Percentiles rank a stretch among this genome's conserved stretches.
phyloP scores from a whole-genome alignment of 2,329 filamentous ascomycete species.

The Aspergillus fischeri region DNA sequence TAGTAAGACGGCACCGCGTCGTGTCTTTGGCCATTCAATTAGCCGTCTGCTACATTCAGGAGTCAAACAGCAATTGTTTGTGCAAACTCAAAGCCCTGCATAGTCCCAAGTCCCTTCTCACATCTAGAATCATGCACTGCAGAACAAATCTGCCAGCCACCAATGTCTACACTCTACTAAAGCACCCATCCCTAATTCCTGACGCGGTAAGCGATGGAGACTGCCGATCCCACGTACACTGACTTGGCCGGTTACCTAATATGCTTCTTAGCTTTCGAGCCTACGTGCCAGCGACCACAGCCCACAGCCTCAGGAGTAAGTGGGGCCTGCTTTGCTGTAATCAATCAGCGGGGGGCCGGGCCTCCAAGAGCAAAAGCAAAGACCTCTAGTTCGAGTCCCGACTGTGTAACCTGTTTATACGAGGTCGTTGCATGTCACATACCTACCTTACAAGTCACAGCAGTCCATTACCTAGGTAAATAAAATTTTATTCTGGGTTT shows the following conservation, averaged over 20 bases:
- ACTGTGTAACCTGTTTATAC: too few relatives aligned
- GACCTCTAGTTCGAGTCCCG: too few relatives aligned
- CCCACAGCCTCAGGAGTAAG: background rate
- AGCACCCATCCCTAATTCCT: background rate
- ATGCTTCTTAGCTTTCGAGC: background rate
- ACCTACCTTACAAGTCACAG: background rate
- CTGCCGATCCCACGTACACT: background rate
- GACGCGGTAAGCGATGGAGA: background rate
- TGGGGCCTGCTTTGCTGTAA: constrained; percentile 3
- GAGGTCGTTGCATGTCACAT: background rate
- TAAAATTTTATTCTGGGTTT: too few relatives aligned
- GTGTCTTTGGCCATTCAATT: background rate
- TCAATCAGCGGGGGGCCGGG: constrained; percentile 9
- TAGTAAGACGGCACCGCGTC: background rate
- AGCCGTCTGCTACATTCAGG: background rate
- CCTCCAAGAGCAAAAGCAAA: too few relatives aligned
- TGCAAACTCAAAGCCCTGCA: background rate
- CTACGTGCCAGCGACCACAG: background rate
- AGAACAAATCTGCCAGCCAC: background rate
- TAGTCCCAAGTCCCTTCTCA: background rate
- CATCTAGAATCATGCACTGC: too few relatives aligned
- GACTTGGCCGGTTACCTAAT: background rate
- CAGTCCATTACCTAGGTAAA: background rate
- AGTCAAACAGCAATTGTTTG: background rate
- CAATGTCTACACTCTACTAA: background rate